Base-by-base conservation (phyloP, 768 basidiomycete genomes). In the Asterophora parasitica region DNA sequence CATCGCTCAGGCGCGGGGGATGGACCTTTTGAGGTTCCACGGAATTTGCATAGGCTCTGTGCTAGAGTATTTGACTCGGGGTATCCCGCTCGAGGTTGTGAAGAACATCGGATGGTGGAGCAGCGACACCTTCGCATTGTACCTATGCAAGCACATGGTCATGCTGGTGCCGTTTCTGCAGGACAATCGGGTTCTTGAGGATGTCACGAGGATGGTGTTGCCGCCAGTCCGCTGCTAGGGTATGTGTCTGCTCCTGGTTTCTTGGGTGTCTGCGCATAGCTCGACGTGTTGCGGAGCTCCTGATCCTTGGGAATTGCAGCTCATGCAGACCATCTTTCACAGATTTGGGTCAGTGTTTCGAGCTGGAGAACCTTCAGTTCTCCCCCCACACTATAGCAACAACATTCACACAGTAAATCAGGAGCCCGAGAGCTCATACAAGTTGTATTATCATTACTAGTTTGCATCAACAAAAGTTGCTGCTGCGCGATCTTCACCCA, bases 81-180 rank as follows among this genome's bases (percentile, higher is more conserved):
- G 23, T 23, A 37, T 61, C 2, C 44, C 54, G 1, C 26, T 52
- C 5, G 52, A 54, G 16, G 49, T 45, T 2, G 27, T 54, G 20
- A 54, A 54, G 34, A 31, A 11, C 39, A 52, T 48, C 7, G 51
- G 48, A 2, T 6, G 37, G 0, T 56, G 51, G 51, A 31, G 34
- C 7, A 52, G 48, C 12, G 41, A 52, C 20, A 44, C 44, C 0
- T 49, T 49, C 7, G 11, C 26, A 8, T 0, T 35, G 7, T 49
- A 49, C 42, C 9, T 49, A 4, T 17, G 40, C 15, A 33, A 48
- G 23, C 32, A 48, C 16, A 8, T 13, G 1, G 30, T 41, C 0
- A 26, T 48, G 5, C 26, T 48, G n/a, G 47, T 33, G 28, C 40
- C 40, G 1, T 49, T 37, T 27, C 20, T 48, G 13, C 31, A 42